Evolutionary conservation across 2,329 filamentous ascomycete genomes (phyloP), one percentile per base, ranked within the genome.

Genomic region (Zarea fungicola): DNA sequence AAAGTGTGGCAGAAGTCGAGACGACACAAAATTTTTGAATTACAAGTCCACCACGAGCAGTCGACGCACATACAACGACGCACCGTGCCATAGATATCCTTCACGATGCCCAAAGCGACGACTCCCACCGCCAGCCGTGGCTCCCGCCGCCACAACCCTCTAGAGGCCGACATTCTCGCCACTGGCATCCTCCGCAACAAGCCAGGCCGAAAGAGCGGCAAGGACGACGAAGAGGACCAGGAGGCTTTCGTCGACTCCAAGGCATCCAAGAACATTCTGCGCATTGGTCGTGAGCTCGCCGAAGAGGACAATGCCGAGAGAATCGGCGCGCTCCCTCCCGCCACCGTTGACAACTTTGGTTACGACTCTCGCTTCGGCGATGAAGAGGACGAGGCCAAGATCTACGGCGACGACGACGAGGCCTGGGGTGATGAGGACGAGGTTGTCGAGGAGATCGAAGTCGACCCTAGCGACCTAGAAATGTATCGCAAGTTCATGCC

Each of bases 401-500:
- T 58, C 7, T 65, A 64, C 48, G 75, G 74, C 14, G 80, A 83
- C 11, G 78, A 82, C 42, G 72, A 86, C 49, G 84, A 83, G 19
- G 92, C 88, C 80, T 87, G 86, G 22, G 86, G 89, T 42, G 88
- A 89, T 40, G 88, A 92, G 28, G 87, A 90, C 29, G 85, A 86
- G 41, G 78, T 77, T 13, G 79, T 80, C 4, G 80, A 87, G 56
- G 80, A 86, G 55, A 72, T 87, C 56, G 92, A 96, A 64, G 78
- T 97, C 35, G 89, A 96, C 55, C 90, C 92, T 2, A 83, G 86
- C 52, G 93, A 99, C 56, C 76, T 96, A 54, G 89, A 91, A 43
- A 86, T 85, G 48, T 99, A 95, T 74, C 88, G 92, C 67, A 90
- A 86, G 60, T 97, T 96, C 65, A 80, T 96, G 58, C 88, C 83